Conservation (phyloP, 2,329 filamentous ascomycete genomes). For the Grosmannia serpens region DNA sequence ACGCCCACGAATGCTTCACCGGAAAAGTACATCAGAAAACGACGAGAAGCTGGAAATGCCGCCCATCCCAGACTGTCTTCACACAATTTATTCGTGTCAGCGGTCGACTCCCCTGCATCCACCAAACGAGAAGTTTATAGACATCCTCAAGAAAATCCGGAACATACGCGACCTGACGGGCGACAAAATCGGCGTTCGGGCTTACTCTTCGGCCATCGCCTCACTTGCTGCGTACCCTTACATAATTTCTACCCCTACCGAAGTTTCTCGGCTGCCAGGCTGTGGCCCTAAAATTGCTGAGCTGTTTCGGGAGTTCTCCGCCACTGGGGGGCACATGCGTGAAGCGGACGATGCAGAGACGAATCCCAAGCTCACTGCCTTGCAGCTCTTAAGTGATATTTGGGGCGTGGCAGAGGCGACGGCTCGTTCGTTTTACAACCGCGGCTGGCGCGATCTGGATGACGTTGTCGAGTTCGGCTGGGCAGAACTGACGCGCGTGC, state of each 20-base stretch:
- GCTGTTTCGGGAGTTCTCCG: conserved; percentile 64
- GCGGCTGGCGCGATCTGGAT: conserved; percentile 72
- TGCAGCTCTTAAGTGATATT: conserved; percentile 68
- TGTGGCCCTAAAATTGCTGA: conserved; percentile 71
- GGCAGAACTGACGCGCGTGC: conserved; percentile 60
- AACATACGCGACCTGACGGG: conserved; percentile 57
- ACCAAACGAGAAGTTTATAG: conserved; percentile 66
- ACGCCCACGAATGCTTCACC: conserved; percentile 33
- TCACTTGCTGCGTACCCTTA: conserved; percentile 70
- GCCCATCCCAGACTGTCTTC: conserved; percentile 54
- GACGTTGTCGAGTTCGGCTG: conserved; percentile 79
- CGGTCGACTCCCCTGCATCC: conserved; percentile 58
- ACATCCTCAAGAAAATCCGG: conserved; percentile 62
- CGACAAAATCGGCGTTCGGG: conserved; percentile 70
- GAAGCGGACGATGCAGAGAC: conserved; percentile 53
- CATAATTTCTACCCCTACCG: conserved; percentile 24
- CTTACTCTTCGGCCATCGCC: conserved; percentile 82
- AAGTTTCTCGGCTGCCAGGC: conserved; percentile 54
- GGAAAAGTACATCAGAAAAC: conserved; percentile 68
- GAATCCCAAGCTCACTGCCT: conserved; percentile 51
- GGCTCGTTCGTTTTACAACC: conserved; percentile 69
- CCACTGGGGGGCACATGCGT: conserved; percentile 41
- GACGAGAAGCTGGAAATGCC: conserved; percentile 49
- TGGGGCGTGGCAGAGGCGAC: conserved; percentile 85
- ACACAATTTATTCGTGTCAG: conserved; percentile 66